Conservation (phyloP, 352 stramenopile genomes). For the Sclerospora graminicola region DNA sequence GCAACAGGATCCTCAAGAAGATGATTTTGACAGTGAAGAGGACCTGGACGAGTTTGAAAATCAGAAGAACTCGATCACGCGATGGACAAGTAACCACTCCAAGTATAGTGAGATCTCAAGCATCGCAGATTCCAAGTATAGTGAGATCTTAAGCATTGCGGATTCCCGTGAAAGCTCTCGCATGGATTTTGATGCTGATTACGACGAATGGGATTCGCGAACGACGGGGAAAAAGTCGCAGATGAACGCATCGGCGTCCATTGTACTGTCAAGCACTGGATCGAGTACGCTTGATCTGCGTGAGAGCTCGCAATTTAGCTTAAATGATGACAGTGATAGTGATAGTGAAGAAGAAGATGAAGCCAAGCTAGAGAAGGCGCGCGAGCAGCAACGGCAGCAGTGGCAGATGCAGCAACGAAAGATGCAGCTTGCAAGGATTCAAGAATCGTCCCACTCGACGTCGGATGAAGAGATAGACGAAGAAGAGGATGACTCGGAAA, state of each 20-base stretch:
- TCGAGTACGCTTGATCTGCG: conserved; percentile 17
- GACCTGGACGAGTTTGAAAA: conserved; percentile 17
- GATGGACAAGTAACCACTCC: conserved; percentile 18
- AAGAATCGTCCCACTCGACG: conserved; percentile 15
- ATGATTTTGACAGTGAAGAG: conserved; percentile 11
- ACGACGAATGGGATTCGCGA: conserved; percentile 5
- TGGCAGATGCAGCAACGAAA: conserved; percentile 28
- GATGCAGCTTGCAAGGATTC: conserved; percentile 21
- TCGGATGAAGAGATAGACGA: conserved; percentile 26
- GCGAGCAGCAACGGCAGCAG: conserved; percentile 22
- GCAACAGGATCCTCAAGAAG: conserved; percentile 1
- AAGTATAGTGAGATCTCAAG: conserved; percentile 23
- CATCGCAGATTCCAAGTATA: conserved; percentile 17
- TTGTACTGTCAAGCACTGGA: conserved; percentile 12
- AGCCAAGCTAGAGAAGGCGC: conserved; percentile 15
- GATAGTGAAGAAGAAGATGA: conserved; percentile 15
- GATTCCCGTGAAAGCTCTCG: conserved; percentile 29
- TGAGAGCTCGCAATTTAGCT: conserved; percentile 14
- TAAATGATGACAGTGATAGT: conserved; percentile 21
- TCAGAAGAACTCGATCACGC: conserved; percentile 1
- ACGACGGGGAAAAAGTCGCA: conserved; percentile 10
- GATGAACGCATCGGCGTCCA: conserved; percentile 9
- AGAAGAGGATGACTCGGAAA: conserved; percentile 20
- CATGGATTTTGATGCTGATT: conserved; percentile 24
- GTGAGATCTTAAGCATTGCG: conserved; percentile 13